phyloP scores from a whole-genome alignment of 208 protist genomes.

The Porcisia hertigi region DNA sequence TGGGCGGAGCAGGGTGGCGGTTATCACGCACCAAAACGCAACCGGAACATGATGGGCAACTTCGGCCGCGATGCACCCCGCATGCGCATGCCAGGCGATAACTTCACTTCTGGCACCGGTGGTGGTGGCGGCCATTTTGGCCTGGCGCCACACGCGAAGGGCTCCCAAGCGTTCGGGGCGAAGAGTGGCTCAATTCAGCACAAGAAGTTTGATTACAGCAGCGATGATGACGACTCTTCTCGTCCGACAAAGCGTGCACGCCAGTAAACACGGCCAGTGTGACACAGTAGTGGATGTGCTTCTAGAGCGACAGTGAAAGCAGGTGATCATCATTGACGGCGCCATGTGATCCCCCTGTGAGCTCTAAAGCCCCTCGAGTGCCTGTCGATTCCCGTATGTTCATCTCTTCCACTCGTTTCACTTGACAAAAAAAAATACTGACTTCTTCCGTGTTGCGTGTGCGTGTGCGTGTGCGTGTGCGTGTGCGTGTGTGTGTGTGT shows the following conservation, averaged over 20 bases:
- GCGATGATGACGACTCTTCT: conserved; percentile 52
- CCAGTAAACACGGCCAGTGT: neutral
- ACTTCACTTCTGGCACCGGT: conserved; percentile 26
- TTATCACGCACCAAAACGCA: conserved; percentile 48
- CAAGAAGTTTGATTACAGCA: conserved; percentile 70
- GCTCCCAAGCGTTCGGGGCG: conserved; percentile 46
- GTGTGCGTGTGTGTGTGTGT: neutral
- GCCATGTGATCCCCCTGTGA: neutral
- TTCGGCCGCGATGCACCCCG: conserved; percentile 47
- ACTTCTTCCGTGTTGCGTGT: conserved; percentile 4
- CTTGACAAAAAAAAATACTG: neutral
- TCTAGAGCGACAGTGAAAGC: neutral
- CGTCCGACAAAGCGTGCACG: conserved; percentile 41
- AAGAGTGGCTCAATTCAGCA: conserved; percentile 38
- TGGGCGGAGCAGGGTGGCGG: conserved; percentile 58
- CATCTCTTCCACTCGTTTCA: neutral
- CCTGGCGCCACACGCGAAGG: conserved; percentile 27
- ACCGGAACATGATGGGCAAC: conserved; percentile 68
- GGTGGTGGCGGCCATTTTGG: conserved; percentile 20
- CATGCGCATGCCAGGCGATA: conserved; percentile 53
- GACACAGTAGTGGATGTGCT: neutral
- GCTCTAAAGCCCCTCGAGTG: no score
- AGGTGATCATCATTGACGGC: neutral
- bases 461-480: neutral
- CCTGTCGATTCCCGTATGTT: neutral